Evolutionary conservation across 1,284 basidiomycete genomes (phyloP).

Genomic region (Ceratobasidium sp.): DNA sequence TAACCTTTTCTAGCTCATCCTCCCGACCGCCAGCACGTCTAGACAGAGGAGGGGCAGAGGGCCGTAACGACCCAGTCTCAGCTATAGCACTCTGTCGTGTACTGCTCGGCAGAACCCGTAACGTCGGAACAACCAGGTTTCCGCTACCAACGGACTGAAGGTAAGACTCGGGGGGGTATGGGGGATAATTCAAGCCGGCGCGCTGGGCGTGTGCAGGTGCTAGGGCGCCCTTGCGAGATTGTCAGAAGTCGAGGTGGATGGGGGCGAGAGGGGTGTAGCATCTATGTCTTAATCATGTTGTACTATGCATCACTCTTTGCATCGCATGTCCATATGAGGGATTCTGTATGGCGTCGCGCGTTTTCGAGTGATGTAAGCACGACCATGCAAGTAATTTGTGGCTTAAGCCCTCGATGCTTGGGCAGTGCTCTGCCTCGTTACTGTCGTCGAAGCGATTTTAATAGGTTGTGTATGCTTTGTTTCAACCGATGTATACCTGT

Average conservation of each 20-base stretch:
- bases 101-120: slow-evolving; percentile 28
- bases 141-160: slow-evolving; percentile 78
- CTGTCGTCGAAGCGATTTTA: no score
- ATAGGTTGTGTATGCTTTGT: no score
- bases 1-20: slow-evolving; percentile 59
- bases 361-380: no score
- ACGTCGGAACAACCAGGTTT: slow-evolving; percentile 58
- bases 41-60: slow-evolving; percentile 1
- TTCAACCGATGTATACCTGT: no score
- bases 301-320: no score
- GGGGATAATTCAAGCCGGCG: slow-evolving; percentile 68
- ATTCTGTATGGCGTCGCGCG: no score
- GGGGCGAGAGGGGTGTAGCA: slow-evolving; percentile 21
- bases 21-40: slow-evolving; percentile 57
- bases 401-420: no score
- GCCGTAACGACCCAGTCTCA: slow-evolving; percentile 67
- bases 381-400: no score
- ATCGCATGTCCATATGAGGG: no score
- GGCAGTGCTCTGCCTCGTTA: no score
- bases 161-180: slow-evolving; percentile 77
- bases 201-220: slow-evolving; percentile 50
- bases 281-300: no score
- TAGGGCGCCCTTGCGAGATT: slow-evolving; percentile 67
- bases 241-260: slow-evolving; percentile 69
- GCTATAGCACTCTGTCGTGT: slow-evolving; percentile 65